A percentile compares a stretch with the other conserved stretches of the same genome.
Conservation (phyloP, 2,329 filamentous ascomycete species). For the Scopulariopsis brevicaulis region DNA sequence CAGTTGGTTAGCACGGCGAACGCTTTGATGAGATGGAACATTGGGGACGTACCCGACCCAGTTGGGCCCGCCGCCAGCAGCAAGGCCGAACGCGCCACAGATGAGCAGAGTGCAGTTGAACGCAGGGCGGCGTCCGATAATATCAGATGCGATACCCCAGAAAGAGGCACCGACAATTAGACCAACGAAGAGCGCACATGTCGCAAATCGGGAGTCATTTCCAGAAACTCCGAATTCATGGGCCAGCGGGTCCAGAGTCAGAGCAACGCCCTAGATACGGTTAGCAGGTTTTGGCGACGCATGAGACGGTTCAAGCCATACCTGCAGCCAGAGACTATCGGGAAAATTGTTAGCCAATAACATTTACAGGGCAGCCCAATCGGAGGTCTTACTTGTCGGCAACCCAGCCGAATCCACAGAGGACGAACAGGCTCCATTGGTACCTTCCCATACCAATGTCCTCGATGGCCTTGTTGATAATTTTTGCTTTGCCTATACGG, state of each 20-base stretch:
- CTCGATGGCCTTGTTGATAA: not conserved
- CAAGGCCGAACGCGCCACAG: constrained; percentile 41
- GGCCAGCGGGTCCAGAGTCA: not conserved
- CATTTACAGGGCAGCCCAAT: not conserved
- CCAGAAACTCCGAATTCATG: not conserved
- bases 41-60: not conserved
- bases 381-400: not conserved
- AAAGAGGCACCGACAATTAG: constrained; percentile 32
- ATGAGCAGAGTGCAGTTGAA: constrained; percentile 33
- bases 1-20: not conserved
- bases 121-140: constrained; percentile 28
- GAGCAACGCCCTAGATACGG: not conserved
- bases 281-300: not conserved
- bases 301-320: not conserved
- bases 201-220: not conserved
- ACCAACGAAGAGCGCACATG: not conserved
- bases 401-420: not conserved
- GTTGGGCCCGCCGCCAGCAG: constrained; percentile 44
- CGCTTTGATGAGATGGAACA: not conserved
- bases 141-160: constrained; percentile 28
- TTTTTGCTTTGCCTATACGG: not conserved
- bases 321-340: not conserved
- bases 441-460: not conserved
- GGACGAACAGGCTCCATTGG: not conserved
- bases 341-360: not conserved